Conservation (phyloP, 73 alveolate genomes). For the Blepharisma japonicum region DNA sequence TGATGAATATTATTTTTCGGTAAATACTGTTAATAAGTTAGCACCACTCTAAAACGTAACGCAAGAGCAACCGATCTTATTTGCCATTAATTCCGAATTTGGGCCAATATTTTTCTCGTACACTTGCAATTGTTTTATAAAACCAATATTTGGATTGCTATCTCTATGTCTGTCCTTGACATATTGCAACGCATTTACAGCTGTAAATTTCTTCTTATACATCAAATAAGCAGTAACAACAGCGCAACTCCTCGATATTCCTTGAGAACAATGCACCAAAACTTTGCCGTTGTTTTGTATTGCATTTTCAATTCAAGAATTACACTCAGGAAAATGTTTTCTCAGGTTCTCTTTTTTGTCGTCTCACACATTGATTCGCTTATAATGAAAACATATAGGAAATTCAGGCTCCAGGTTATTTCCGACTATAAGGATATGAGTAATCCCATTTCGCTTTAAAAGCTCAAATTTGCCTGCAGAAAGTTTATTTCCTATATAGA, state of each 20-base stretch:
- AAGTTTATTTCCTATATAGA: no score
- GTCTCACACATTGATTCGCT: constrained; percentile 43
- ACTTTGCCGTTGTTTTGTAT: constrained; percentile 36
- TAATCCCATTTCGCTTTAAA: constrained; percentile 41
- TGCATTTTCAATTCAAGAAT: constrained; percentile 51
- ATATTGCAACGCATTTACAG: not conserved
- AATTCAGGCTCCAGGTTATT: constrained; percentile 64
- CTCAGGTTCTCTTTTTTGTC: constrained; percentile 47
- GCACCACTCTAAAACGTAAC: no score
- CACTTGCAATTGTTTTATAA: not conserved
- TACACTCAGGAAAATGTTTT: constrained; percentile 43
- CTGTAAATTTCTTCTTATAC: not conserved
- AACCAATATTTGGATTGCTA: constrained; percentile 23
- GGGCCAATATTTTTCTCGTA: not conserved
- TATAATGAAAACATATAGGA: constrained; percentile 46
- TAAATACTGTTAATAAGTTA: no score
- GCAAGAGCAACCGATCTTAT: no score
- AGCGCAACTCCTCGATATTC: constrained; percentile 37
- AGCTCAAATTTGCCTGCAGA: no score
- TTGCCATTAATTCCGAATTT: no score
- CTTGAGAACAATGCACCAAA: constrained; percentile 63
- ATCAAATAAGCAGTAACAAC: constrained; percentile 40
- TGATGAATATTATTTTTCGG: no score
- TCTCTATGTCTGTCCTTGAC: not conserved
- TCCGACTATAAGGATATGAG: constrained; percentile 62